Percentiles rank a stretch among this genome's conserved stretches.
Evolutionary conservation across 768 basidiomycete genomes (phyloP).

Genomic region (Collybia sordida): DNA sequence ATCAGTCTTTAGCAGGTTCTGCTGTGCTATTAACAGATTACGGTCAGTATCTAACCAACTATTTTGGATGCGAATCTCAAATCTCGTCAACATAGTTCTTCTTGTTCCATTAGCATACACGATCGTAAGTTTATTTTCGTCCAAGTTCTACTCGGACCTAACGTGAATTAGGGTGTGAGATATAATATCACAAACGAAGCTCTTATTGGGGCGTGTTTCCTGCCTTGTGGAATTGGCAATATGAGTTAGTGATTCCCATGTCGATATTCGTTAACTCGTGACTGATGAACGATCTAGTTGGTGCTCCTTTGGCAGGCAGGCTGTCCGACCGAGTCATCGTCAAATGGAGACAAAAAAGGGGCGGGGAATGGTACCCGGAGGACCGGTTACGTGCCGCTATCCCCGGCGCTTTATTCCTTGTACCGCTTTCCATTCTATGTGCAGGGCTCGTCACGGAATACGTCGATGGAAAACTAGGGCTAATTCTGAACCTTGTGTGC

Average conservation of each 20-base stretch:
- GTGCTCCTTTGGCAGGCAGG: slow-evolving; percentile 57
- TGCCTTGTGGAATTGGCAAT: slow-evolving; percentile 60
- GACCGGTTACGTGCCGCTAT: slow-evolving; percentile 60
- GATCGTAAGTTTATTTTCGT: slow-evolving; percentile 40
- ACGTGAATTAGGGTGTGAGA: slow-evolving; percentile 43
- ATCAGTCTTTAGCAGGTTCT: slow-evolving; percentile 29
- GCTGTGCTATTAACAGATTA: slow-evolving; percentile 35
- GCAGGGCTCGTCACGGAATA: slow-evolving; percentile 53
- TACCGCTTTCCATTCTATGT: slow-evolving; percentile 50
- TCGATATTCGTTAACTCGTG: not conserved
- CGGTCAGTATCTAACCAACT: slow-evolving; percentile 27
- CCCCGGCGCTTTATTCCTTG: slow-evolving; percentile 43
- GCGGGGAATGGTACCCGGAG: slow-evolving; percentile 65
- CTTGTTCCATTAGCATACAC: slow-evolving; percentile 67
- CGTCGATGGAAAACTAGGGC: slow-evolving; percentile 47
- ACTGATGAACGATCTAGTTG: slow-evolving; percentile 37
- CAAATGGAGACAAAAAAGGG: slow-evolving; percentile 45
- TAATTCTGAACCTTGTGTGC: slow-evolving; percentile 50
- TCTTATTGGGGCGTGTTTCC: slow-evolving; percentile 57
- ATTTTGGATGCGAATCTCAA: slow-evolving; percentile 16
- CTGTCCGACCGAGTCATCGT: slow-evolving; percentile 57
- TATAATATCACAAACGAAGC: slow-evolving; percentile 59
- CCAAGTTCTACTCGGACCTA: not conserved
- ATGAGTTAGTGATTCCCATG: slow-evolving; percentile 38
- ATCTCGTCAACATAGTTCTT: slow-evolving; percentile 38